These are phyloP conservation scores for Neurospora sp. DNA, from an alignment of 495 filamentous ascomycete species.

Conservation along the genomic window DNA sequence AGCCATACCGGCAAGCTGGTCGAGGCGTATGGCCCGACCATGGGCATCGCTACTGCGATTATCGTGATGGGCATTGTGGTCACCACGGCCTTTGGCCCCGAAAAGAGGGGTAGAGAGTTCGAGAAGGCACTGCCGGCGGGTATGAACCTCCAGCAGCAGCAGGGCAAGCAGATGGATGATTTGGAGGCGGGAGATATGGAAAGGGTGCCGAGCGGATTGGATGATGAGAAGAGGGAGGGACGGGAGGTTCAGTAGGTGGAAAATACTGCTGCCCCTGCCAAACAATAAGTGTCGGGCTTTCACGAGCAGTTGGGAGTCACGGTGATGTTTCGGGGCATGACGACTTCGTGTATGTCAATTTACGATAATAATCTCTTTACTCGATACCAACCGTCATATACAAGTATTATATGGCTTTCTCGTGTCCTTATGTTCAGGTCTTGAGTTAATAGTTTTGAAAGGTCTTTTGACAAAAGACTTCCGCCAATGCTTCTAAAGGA, in stretches of 20 bases:
- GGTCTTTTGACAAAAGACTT: too few species aligned
- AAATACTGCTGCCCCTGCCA: background rate
- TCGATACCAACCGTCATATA: background rate
- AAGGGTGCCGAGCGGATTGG: background rate
- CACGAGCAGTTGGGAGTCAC: background rate
- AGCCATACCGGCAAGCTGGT: slow-evolving; percentile 38
- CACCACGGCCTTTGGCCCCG: slow-evolving; percentile 50
- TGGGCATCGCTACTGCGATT: slow-evolving; percentile 62
- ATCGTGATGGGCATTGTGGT: slow-evolving; percentile 53
- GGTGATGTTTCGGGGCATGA: background rate
- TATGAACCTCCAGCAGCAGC: slow-evolving; percentile 25
- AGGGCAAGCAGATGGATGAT: slow-evolving; percentile 7
- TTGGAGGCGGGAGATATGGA: slow-evolving; percentile 7
- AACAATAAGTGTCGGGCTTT: background rate
- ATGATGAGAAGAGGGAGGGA: background rate
- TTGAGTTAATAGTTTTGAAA: background rate
- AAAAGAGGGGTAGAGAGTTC: slow-evolving; percentile 59
- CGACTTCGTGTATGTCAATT: background rate
- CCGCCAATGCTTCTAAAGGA: too few species aligned
- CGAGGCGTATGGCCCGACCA: slow-evolving; percentile 57
- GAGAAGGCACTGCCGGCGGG: slow-evolving; percentile 49
- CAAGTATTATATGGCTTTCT: background rate
- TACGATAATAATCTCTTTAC: background rate
- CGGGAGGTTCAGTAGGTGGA: background rate
- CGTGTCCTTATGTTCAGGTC: background rate